Base-by-base conservation (phyloP, 208 protist genomes). In the Naegleria gruberi region DNA sequence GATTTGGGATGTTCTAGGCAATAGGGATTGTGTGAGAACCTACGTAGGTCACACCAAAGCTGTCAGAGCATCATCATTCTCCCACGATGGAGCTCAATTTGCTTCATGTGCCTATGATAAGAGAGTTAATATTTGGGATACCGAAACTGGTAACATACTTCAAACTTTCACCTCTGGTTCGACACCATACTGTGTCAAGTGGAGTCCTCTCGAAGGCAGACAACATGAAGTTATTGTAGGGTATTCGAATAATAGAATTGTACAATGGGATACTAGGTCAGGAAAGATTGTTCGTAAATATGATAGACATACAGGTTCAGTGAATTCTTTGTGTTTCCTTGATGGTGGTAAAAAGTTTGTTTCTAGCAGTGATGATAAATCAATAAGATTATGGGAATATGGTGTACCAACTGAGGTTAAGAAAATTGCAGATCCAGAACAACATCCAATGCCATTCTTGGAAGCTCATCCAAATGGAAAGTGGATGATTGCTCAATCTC, bases 311-410 rank as follows among this genome's bases (percentile, higher is more conserved):
- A 94, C 98, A 90, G 97, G 95, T 45, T 94, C 96, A 46, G 97
- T 99, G 77, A 98, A 99, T 92, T 96, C 98, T 34, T 89, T 99
- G 37, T 97, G 95, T 0, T 97, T 99, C 82, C 90, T 98, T 40
- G 97, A 98, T 89, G 92, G 95, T n/a, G 95, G 95, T 43, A 90
- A 92, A 26, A 95, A 98, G 86, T 96, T 99, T 90, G 95, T 98
- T 15, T 96, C 97, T 17, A 98, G 96, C 43, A 94, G 96, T 77
- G 97, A 99, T 84, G 98, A 99, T 94, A 98, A 98, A 91, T 97
- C 96, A 55, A 91, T 99, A 47, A 95, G 97, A 89, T 95, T 98
- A 23, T 99, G 98, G 98, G 98, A 99, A 83, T 98, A 95, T 89
- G 95, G 96, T 83, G 96, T 98, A 51, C 97, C 98, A 5, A 97